These are phyloP conservation scores for Poteriospumella lacustris DNA, from an alignment of 108 stramenopile species.

Conservation along the genomic window DNA sequence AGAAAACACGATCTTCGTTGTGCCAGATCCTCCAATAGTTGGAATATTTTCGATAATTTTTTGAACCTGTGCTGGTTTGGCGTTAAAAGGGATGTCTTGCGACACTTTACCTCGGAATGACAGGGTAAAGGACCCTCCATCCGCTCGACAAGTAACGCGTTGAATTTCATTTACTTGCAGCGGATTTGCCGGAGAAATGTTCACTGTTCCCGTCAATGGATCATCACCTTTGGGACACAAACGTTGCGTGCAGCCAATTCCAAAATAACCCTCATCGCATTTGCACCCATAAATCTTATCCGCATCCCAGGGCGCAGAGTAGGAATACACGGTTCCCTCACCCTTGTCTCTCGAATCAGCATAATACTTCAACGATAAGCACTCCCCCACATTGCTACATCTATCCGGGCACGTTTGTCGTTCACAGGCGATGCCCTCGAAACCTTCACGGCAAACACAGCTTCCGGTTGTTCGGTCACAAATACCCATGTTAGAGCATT, in stretches of 20 bases:
- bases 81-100: constrained; percentile 50
- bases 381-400: constrained; percentile 53
- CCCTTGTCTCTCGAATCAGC: constrained; percentile 58
- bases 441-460: constrained; percentile 46
- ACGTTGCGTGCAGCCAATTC: constrained; percentile 61
- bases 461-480: constrained; percentile 31
- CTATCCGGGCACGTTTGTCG: constrained; percentile 41
- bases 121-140: constrained; percentile 62
- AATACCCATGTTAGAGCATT: constrained; percentile 34
- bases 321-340: constrained; percentile 38
- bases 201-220: constrained; percentile 53
- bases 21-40: constrained; percentile 37
- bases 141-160: constrained; percentile 59
- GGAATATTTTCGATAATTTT: constrained; percentile 58
- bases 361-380: constrained; percentile 59
- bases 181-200: constrained; percentile 13
- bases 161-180: constrained; percentile 56
- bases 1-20: constrained; percentile 34
- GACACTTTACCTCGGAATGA: constrained; percentile 66
- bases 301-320: constrained; percentile 63
- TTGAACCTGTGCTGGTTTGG: constrained; percentile 58
- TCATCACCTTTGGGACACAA: constrained; percentile 66
- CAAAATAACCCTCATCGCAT: constrained; percentile 62
- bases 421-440: constrained; percentile 51
- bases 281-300: constrained; percentile 65